Conservation (phyloP, 495 filamentous ascomycete species). For the Lasiosphaeris hirsuta region DNA sequence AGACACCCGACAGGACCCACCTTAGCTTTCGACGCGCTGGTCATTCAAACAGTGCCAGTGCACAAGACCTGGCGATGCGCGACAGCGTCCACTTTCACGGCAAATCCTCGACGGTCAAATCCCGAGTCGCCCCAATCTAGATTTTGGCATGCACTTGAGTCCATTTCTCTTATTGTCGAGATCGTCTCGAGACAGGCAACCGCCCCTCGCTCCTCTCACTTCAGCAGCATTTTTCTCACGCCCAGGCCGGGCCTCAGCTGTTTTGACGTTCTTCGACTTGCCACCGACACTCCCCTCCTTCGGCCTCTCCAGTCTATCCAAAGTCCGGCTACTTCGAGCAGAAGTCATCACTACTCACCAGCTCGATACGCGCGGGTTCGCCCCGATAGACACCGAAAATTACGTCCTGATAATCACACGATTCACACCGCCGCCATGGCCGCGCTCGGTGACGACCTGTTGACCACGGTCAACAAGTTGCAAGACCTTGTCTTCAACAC, state of each 20-base stretch:
- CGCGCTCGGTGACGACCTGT: constrained; percentile 82
- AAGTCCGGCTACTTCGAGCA: neutral
- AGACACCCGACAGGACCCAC: neutral
- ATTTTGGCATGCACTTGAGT: constrained; percentile 26
- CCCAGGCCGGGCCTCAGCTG: constrained; percentile 16
- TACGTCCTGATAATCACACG: neutral
- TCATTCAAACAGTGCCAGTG: neutral
- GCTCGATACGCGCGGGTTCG: neutral
- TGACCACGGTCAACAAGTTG: constrained; percentile 90
- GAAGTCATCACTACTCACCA: neutral
- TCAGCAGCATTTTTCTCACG: constrained; percentile 6
- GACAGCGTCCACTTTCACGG: constrained; percentile 15
- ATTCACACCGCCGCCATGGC: constrained; percentile 41
- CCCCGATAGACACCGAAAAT: neutral
- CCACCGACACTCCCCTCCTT: neutral
- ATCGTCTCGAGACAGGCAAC: constrained; percentile 7
- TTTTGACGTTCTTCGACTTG: neutral
- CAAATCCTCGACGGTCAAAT: constrained; percentile 20
- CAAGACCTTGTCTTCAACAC: constrained; percentile 99
- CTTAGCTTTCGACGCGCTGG: constrained; percentile 12
- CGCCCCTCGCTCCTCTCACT: neutral
- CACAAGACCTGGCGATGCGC: constrained; percentile 24
- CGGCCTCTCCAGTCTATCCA: neutral
- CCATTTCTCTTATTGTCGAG: constrained; percentile 12
- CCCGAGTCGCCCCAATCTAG: constrained; percentile 25